phyloP scores from a whole-genome alignment of 805 yeast genomes.

The Monosporozyma aquatica region DNA sequence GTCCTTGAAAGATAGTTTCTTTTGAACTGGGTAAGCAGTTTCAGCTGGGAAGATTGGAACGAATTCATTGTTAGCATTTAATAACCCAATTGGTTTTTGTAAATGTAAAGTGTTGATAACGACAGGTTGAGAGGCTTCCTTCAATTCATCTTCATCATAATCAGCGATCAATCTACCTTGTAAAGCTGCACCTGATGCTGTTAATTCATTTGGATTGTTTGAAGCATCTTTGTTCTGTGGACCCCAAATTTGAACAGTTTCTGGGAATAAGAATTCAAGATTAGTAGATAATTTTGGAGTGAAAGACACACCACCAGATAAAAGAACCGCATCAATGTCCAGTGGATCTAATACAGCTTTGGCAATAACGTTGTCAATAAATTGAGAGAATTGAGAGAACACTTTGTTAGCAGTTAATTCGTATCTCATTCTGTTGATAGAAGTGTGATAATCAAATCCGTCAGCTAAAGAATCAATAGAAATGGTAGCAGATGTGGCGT shows the following conservation, averaged over 20 bases:
- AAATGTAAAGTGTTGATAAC: conserved; percentile 85
- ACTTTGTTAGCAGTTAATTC: conserved; percentile 80
- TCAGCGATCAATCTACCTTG: conserved; percentile 82
- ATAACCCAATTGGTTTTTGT: conserved; percentile 74
- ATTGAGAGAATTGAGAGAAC: conserved; percentile 63
- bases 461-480: conserved; percentile 92
- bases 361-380: conserved; percentile 61
- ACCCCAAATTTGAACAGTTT: conserved; percentile 54
- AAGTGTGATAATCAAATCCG: conserved; percentile 87
- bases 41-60: conserved; percentile 67
- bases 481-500: conserved; percentile 78
- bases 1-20: conserved; percentile 55
- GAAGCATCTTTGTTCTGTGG: conserved; percentile 74
- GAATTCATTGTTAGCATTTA: conserved; percentile 63
- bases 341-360: conserved; percentile 80
- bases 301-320: conserved; percentile 89
- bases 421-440: conserved; percentile 87
- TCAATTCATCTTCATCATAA: conserved; percentile 75
- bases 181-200: conserved; percentile 91
- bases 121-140: conserved; percentile 68
- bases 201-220: conserved; percentile 77
- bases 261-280: conserved; percentile 71
- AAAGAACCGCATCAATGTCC: conserved; percentile 83
- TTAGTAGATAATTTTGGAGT: conserved; percentile 83
- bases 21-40: conserved; percentile 87